These are phyloP conservation scores for Coleophoma eucalyptorum DNA, from an alignment of 2,329 filamentous ascomycete species.

Conservation along the genomic window DNA sequence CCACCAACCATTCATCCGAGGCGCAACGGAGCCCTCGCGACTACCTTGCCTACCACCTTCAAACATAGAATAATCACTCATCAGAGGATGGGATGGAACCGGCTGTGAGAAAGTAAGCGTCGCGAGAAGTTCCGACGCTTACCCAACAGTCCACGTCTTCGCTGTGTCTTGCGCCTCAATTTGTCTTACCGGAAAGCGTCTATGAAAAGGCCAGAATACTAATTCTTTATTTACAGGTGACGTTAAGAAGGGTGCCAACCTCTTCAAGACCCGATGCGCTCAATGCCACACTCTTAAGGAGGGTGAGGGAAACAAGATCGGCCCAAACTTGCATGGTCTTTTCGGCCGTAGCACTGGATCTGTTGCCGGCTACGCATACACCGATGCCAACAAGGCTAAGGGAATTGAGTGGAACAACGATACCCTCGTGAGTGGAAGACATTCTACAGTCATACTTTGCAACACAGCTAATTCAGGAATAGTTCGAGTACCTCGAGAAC, in stretches of 20 bases:
- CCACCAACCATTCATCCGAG: not conserved
- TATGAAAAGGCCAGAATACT: constrained; percentile 3
- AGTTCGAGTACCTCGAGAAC: constrained; percentile 99
- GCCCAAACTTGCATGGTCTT: constrained; percentile 93
- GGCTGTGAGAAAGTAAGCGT: not conserved
- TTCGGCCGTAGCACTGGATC: constrained; percentile 94
- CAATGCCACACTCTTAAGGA: constrained; percentile 97
- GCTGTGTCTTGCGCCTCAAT: not conserved
- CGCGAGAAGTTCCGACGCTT: not conserved
- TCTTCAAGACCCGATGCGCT: constrained; percentile 98
- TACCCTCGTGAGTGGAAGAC: constrained; percentile 62
- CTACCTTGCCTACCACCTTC: not conserved
- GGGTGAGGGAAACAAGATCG: constrained; percentile 94
- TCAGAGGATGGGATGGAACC: not conserved
- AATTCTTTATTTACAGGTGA: constrained; percentile 60
- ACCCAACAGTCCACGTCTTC: not conserved
- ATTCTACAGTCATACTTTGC: too few relatives aligned
- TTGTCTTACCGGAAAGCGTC: not conserved
- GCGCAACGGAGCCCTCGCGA: not conserved
- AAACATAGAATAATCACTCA: not conserved
- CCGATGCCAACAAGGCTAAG: constrained; percentile 99
- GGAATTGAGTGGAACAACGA: constrained; percentile 83
- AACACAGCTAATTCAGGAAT: not conserved
- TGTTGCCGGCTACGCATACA: constrained; percentile 93
- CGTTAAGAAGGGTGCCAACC: constrained; percentile 91